Conservation (phyloP, 768 basidiomycete genomes). For the Scleroderma bovista region DNA sequence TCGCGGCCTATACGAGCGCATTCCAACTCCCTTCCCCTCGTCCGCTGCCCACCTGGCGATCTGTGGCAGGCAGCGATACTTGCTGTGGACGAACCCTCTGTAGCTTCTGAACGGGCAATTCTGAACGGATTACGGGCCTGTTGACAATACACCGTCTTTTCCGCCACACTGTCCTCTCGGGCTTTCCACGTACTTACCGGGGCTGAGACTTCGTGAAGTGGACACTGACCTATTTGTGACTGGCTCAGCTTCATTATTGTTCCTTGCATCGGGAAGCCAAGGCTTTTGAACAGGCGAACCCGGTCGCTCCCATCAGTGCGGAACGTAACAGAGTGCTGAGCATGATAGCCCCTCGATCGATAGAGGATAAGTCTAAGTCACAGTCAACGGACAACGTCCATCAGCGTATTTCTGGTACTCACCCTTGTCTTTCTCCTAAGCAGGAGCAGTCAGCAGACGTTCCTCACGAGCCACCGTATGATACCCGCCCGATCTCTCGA, state of each 20-base stretch:
- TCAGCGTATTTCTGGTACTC: slow-evolving; percentile 6
- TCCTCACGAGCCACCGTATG: neutral
- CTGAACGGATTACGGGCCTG: neutral
- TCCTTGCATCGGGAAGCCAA: slow-evolving; percentile 23
- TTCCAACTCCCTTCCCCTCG: slow-evolving; percentile 9
- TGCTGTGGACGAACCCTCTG: neutral
- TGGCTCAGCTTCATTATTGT: slow-evolving; percentile 13
- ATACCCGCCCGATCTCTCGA: slow-evolving; percentile 6
- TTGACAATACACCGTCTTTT: slow-evolving; percentile 2
- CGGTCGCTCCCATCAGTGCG: slow-evolving; percentile 24
- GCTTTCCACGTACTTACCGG: slow-evolving; percentile 8
- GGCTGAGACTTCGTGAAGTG: slow-evolving; percentile 6
- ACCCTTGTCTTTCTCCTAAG: slow-evolving; percentile 4
- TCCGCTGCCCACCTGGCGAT: slow-evolving; percentile 13
- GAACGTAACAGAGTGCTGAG: slow-evolving; percentile 22
- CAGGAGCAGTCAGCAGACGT: neutral
- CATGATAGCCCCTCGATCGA: slow-evolving; percentile 9
- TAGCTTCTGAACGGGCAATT: slow-evolving; percentile 1
- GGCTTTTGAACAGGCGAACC: slow-evolving; percentile 16
- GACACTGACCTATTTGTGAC: slow-evolving; percentile 1
- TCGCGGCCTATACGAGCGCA: slow-evolving; percentile 14
- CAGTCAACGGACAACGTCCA: neutral
- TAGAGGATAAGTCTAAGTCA: slow-evolving; percentile 1
- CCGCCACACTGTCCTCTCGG: slow-evolving; percentile 15
- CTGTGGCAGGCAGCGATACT: slow-evolving; percentile 16